Base-by-base conservation (phyloP, 495 filamentous ascomycete genomes). In the Podospora tetraspora region DNA sequence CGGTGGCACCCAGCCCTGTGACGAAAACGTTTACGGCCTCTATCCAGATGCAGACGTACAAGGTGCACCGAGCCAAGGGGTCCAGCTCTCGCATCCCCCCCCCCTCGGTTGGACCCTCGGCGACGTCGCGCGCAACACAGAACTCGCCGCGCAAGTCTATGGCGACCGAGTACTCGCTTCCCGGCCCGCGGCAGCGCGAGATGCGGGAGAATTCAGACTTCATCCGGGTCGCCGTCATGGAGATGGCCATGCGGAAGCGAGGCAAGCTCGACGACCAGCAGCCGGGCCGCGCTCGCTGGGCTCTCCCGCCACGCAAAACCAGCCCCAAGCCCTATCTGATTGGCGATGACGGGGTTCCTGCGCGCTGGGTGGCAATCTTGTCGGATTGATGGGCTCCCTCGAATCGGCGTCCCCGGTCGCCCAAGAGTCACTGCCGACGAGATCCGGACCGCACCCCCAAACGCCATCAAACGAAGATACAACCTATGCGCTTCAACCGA, bases 191-290 rank as follows among this genome's bases (percentile, higher is more conserved):
- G 16, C 94, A 94, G 75, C 88, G 95, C 16, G 95, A 97, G 76
- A 87, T 92, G 70, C 87, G 95, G 52, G 95, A 99, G 76, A 99
- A 99, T 75, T 87, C 90, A 25, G 90, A 97, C 71, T 99, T 98
- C 79, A 88, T 99, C 62, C 88, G 95, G 30, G 89, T 98, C 73
- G 92, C 96, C 29, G 94, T 97, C 64, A 84, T 97, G 73, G 95
- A 99, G 79, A 97, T 97, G 91, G 92, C 94, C 68, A 99, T 99
- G 95, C 90, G 94, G 32, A 89, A 92, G 72, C 85, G 84, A 59
- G 95, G 95, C 59, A 98, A 99, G 79, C 81, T 99, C 66, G 91
- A 92, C 71, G 91, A 94, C 60, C 89, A 90, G 60, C 87, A 87
- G n/a, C 90, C 90, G 57, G 92, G 93, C 11, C 86, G 89, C 62